Conservation (phyloP, 2,329 filamentous ascomycete species). For the Fusarium chaquense region DNA sequence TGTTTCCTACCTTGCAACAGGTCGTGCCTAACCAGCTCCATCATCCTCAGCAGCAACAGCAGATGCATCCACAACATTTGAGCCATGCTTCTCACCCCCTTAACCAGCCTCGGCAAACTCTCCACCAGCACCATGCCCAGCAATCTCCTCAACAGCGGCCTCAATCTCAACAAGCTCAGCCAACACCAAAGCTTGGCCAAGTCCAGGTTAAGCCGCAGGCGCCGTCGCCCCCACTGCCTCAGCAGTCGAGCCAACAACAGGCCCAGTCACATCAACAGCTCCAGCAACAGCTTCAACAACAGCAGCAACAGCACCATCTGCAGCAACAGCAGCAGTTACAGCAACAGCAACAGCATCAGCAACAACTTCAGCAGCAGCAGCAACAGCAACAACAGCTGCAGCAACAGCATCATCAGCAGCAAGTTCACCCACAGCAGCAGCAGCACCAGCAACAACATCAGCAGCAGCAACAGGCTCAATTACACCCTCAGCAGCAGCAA, state of each 20-base stretch:
- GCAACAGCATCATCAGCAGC: constrained; percentile 50
- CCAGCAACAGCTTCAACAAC: constrained; percentile 46
- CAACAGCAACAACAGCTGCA: constrained; percentile 40
- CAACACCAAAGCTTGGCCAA: constrained; percentile 50
- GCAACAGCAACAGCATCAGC: constrained; percentile 48
- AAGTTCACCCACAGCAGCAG: constrained; percentile 53
- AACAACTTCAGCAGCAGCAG: constrained; percentile 45
- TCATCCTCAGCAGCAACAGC: constrained; percentile 57
- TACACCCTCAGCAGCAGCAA: constrained; percentile 44
- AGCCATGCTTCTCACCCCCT: constrained; percentile 47
- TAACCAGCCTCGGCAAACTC: constrained; percentile 45
- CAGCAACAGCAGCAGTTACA: constrained; percentile 44
- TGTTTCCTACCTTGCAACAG: constrained; percentile 54
- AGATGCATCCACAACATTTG: constrained; percentile 51
- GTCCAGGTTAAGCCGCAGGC: constrained; percentile 50
- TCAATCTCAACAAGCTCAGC: constrained; percentile 54
- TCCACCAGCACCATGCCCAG: constrained; percentile 48
- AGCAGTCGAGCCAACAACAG: constrained; percentile 47
- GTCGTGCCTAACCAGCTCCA: constrained; percentile 59
- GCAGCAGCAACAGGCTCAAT: constrained; percentile 48
- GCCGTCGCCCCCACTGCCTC: constrained; percentile 50
- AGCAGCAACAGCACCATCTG: constrained; percentile 46
- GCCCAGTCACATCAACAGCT: constrained; percentile 47
- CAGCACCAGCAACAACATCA: constrained; percentile 44
- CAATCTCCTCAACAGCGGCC: constrained; percentile 52